Evolutionary conservation across 1,284 basidiomycete species (phyloP).

Genomic region (Neotropicomus parvogracilis): DNA sequence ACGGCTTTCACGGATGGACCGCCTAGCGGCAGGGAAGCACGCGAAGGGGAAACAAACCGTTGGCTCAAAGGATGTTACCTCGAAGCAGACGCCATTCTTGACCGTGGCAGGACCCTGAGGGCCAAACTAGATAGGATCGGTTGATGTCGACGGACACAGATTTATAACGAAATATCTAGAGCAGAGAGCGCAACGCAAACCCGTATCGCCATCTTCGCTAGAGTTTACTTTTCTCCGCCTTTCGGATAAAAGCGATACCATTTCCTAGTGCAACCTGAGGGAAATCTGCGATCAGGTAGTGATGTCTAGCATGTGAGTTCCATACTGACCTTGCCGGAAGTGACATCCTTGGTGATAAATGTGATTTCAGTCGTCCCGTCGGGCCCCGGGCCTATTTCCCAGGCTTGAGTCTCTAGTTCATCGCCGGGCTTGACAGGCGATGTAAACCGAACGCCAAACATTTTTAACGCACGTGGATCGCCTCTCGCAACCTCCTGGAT

Average conservation of each 20-base stretch:
- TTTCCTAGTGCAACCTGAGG: slow-evolving; percentile 48
- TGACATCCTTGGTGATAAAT: slow-evolving; percentile 68
- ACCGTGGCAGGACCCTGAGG: slow-evolving; percentile 41
- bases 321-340: slow-evolving; percentile 58
- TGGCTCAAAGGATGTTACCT: slow-evolving; percentile 78
- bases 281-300: not conserved
- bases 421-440: slow-evolving; percentile 79
- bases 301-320: not conserved
- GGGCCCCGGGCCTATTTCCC: slow-evolving; percentile 69
- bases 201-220: slow-evolving; percentile 27
- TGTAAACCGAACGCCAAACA: slow-evolving; percentile 73
- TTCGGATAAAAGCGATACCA: slow-evolving; percentile 59
- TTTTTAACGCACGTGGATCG: slow-evolving; percentile 57
- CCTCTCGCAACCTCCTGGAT: slow-evolving; percentile 58
- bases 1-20: slow-evolving; percentile 65
- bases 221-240: slow-evolving; percentile 50
- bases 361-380: slow-evolving; percentile 65
- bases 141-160: too few relatives aligned
- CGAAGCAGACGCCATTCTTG: slow-evolving; percentile 65
- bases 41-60: slow-evolving; percentile 45
- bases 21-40: slow-evolving; percentile 10
- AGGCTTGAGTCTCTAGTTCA: slow-evolving; percentile 70
- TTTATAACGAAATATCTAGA: not conserved
- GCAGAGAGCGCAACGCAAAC: not conserved
- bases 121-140: slow-evolving; percentile 14